Evolutionary conservation across 1,284 basidiomycete genomes (phyloP), one percentile per base, ranked within the genome.

Genomic region (Leucoagaricus sp.): DNA sequence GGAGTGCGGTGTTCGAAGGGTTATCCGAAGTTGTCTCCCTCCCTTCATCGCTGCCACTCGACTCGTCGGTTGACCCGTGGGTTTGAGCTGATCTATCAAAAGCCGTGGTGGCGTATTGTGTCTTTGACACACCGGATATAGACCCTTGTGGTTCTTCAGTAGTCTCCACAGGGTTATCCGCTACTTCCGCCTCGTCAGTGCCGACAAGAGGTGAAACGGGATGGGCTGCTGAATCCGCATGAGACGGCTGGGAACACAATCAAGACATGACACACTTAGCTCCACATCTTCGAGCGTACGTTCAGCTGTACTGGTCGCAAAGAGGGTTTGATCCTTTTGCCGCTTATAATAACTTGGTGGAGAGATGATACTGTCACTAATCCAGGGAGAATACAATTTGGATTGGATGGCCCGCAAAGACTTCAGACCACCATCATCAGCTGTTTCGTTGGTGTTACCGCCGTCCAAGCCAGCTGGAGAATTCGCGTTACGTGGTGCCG

Each of bases 331-430:
- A 15, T 42, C 10, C 29, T 33, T 36, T 21, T 41, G 55, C 17
- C 45, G 42, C 57, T 48, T 38, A 12, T 64, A 54, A 52, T 68
- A 72, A n/a, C 48, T 70, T 8, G 77, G 77, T 6, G 75, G 69
- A 17, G 76, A 80, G 34, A 79, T 75, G 23, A 79, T 64, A 52
- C 76, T 78, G 59, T 79, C 78, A 23, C 70, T 74, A 44, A 74
- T 65, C 78, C 78, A 80, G 15, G 74, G 63, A 41, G 62, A 60
- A 10, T 41, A 52, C 34, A 49, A 33, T 36, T 33, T 55, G 15
- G 29, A 15, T 17, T 42, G 26, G n/a, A n/a, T n/a, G n/a, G n/a
- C n/a, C n/a, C n/a, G n/a, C n/a, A n/a, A n/a, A n/a, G n/a, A n/a
- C n/a, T n/a, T n/a, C n/a, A n/a, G n/a, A n/a, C n/a, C n/a, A n/a